Base-by-base conservation (phyloP, 805 yeast species). In the Zygoascus flipseniorum region DNA sequence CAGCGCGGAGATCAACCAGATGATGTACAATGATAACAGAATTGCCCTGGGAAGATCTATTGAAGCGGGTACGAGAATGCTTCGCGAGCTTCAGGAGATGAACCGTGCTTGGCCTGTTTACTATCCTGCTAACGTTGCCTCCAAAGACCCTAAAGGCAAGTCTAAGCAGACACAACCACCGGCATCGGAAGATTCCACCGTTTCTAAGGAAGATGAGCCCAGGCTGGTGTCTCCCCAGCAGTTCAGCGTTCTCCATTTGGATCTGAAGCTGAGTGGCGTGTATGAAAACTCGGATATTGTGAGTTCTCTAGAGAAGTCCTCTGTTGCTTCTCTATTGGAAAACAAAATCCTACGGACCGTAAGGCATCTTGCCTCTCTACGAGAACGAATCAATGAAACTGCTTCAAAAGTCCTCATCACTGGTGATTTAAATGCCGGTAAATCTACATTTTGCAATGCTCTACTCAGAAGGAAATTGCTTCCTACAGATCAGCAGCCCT, bases 401-500 rank as follows among this genome's bases (percentile, higher is more conserved):
- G 79, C 92, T 0, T 90, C 98, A 2, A 92, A 92, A 62, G 97
- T 93, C 1, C 82, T 93, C 56, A 90, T 93, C 41, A 95, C 99
- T 2, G 99, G 99, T 50, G 99, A 93, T 67, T 77, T 93, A 59
- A 93, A 93, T 65, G 86, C 99, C 0, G 99, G 99, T 2, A 93
- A 93, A 65, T 89, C 97, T 1, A 86, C 96, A 1, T 89, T 93
- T 62, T 93, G 99, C 69, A 93, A 93, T 65, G 92, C 97, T 1
- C 72, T 93, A 43, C 71, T 93, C 55, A 76, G 90, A 59, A 77
- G 93, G 50, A 79, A 81, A 49, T 69, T 93, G 2, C 70, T 93
- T 48, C 99, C 99, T 0, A 96, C 86, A 63, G 99, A 93, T 69
- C 99, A 93, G 64, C 96, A 93, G 65, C 99, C 99, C 1, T 89